Conservation (phyloP, 2,329 filamentous ascomycete species). For the Endothia cerciana region DNA sequence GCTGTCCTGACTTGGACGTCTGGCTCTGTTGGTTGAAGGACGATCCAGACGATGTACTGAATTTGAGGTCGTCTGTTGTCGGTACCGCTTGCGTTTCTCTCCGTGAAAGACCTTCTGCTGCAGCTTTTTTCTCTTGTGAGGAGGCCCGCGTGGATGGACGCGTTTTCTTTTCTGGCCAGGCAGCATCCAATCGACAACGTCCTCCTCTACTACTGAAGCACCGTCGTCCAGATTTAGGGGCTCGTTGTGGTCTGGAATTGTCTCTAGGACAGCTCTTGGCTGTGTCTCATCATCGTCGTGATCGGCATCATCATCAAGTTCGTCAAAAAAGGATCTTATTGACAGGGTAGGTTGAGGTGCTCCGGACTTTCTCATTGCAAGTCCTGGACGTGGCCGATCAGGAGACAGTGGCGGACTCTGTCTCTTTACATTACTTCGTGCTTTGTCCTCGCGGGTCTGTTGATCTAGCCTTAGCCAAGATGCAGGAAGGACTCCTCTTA, state of each 20-base stretch:
- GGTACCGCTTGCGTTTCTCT: conserved; percentile 30
- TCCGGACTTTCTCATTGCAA: conserved; percentile 18
- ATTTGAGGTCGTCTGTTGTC: conserved; percentile 41
- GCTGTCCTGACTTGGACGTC: background rate
- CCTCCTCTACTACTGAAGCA: conserved; percentile 52
- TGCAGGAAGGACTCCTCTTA: conserved; percentile 67
- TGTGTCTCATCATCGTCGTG: conserved; percentile 3
- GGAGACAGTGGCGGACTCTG: conserved; percentile 41
- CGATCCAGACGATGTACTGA: conserved; percentile 28
- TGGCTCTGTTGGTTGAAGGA: background rate
- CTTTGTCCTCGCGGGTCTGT: conserved; percentile 41
- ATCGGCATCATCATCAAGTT: conserved; percentile 20
- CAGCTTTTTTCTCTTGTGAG: conserved; percentile 37
- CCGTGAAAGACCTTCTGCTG: conserved; percentile 39
- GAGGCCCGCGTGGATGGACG: conserved; percentile 35
- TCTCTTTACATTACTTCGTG: conserved; percentile 37
- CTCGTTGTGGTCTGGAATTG: background rate
- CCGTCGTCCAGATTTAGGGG: conserved; percentile 29
- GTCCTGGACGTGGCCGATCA: conserved; percentile 47
- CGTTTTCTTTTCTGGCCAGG: conserved; percentile 47
- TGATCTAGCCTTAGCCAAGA: conserved; percentile 68
- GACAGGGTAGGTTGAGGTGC: background rate
- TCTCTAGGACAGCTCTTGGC: background rate
- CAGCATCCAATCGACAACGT: conserved; percentile 56
- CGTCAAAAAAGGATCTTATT: conserved; percentile 15